Evolutionary conservation across 176 grass and related monocot species (phyloP), one percentile per base, ranked within the genome.

Genomic region (Olyra latifolia): DNA sequence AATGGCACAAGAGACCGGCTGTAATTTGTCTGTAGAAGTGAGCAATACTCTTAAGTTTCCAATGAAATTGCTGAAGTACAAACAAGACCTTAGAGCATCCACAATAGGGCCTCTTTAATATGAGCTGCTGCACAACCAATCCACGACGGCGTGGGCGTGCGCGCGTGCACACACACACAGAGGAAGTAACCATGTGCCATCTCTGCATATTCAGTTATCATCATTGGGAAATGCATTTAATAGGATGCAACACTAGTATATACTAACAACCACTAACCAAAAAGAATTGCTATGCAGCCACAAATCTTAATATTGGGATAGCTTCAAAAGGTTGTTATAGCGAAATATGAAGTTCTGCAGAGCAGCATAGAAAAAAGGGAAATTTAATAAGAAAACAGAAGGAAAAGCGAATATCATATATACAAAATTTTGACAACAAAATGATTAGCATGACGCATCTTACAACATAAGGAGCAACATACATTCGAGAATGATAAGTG

Each of bases 171-270:
- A 73, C 15, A 72, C 16, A n/a, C n/a, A n/a, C n/a, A n/a, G n/a
- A n/a, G n/a, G n/a, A n/a, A n/a, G n/a, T n/a, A 38, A 49, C 43
- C 73, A 49, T 41, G 24, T 57, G 84, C 61, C 69, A 74, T 80
- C 46, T 79, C 52, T 84, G 22, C 40, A 67, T 66, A 74, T 57
- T 74, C 19, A 52, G 45, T 50, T 66, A 39, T n/a, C 30, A 80
- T 23, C 61, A 76, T 53, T 43, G n/a, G n/a, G n/a, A n/a, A n/a
- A n/a, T n/a, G n/a, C n/a, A n/a, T n/a, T n/a, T n/a, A n/a, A n/a
- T n/a, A n/a, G n/a, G n/a, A n/a, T n/a, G n/a, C n/a, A n/a, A n/a
- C n/a, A n/a, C n/a, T n/a, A n/a, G n/a, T n/a, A n/a, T n/a, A n/a
- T n/a, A n/a, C n/a, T n/a, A n/a, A n/a, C n/a, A n/a, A n/a, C n/a